Base-by-base conservation (phyloP, 371 early-diverging fungal genomes). In the Circinella minor region DNA sequence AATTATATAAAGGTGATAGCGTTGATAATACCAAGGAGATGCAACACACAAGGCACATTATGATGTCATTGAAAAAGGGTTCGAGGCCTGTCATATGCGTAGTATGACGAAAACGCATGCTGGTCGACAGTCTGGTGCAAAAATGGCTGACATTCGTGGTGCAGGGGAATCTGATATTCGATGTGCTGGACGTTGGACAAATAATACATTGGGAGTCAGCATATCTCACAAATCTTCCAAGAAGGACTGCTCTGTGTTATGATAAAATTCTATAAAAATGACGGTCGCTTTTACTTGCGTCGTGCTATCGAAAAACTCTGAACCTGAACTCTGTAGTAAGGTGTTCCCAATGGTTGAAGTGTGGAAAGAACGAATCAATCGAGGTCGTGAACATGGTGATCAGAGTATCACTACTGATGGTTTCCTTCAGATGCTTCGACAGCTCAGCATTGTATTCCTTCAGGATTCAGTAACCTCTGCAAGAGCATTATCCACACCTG, bases 101-200 rank as follows among this genome's bases (percentile, higher is more conserved):
- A 47, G 18, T 36, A 61, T 7, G 36, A 8, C 39, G 14, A 39
- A 61, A 13, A 61, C 55, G n/a, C 55, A 55, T 18, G 55, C 55
- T 1, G 55, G 55, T 17, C 15, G 55, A 55, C 11, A 55, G 18
- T 11, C 55, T 8, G 55, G 55, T 55, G 55, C 55, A 55, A 55
- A 18, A 55, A 55, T 55, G 55, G 55, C 55, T 1, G 55, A 55
- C n/a, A 14, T 55, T n/a, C 17, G n/a, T 20, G 20, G 55, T 14
- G 55, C 55, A 8, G 20, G 55, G 10, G 55, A 55, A 8, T 55
- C 20, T 10, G 55, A 14, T 14, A 55, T 55, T 18, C 2, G 61
- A 10, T 8, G 61, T 36, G 61, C 61, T 61, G 61, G 39, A 7
- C 61, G 17, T 9, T 61, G 61, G 61, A 61, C 39, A 61, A 39